A percentile compares a stretch with the other conserved stretches of the same genome.
Evolutionary conservation across 768 basidiomycete species (phyloP).

Genomic region (Phaeotremella skinneri): DNA sequence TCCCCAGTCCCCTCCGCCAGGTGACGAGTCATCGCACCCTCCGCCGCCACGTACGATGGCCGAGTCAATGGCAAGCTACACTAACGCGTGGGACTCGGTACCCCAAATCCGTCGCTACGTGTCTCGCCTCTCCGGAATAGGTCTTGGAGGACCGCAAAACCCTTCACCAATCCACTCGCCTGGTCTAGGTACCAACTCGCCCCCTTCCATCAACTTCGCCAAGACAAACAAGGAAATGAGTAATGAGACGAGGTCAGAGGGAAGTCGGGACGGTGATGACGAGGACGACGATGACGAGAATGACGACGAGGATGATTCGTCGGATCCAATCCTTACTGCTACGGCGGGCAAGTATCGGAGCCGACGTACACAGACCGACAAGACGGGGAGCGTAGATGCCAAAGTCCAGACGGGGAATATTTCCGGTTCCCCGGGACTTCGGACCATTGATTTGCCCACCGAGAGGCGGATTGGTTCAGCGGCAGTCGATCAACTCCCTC

Average conservation of each 20-base stretch:
- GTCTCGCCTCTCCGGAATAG: constrained; percentile 41
- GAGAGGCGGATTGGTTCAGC: too few species aligned
- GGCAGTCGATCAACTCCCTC: too few species aligned
- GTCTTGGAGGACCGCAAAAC: constrained; percentile 4
- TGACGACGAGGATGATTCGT: constrained; percentile 40
- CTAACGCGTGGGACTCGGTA: constrained; percentile 81
- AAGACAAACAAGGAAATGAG: not conserved
- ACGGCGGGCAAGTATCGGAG: constrained; percentile 26
- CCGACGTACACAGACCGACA: constrained; percentile 36
- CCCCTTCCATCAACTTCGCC: constrained; percentile 1
- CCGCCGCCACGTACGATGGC: constrained; percentile 61
- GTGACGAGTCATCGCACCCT: constrained; percentile 32
- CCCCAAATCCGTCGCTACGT: constrained; percentile 78
- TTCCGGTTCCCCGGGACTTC: constrained; percentile 22
- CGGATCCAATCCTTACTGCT: not conserved
- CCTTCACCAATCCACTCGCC: constrained; percentile 35
- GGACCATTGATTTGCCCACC: constrained; percentile 17
- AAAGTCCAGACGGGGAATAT: constrained; percentile 26
- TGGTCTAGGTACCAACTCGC: constrained; percentile 52
- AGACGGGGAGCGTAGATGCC: constrained; percentile 15
- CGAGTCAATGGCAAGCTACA: constrained; percentile 56
- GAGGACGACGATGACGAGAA: constrained; percentile 53
- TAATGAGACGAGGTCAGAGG: constrained; percentile 30
- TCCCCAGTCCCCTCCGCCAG: constrained; percentile 4
- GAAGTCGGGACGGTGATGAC: constrained; percentile 49